These are phyloP conservation scores for Blastomyces percursus DNA, from an alignment of 2,329 filamentous ascomycete genomes.

Conservation along the genomic window DNA sequence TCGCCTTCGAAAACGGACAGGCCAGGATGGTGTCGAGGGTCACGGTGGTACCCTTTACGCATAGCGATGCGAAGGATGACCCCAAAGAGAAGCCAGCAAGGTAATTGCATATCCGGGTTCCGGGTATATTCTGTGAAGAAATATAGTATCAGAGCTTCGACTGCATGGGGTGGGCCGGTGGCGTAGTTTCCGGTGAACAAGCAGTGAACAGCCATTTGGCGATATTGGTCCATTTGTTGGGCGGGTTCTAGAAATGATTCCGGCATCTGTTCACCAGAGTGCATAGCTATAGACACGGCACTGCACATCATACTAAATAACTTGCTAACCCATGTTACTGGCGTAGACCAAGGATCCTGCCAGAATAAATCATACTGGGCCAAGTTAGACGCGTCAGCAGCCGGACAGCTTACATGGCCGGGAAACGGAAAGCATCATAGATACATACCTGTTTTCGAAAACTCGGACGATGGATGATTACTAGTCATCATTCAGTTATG, in stretches of 20 bases:
- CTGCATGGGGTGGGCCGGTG: constrained; percentile 40
- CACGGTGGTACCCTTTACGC: constrained; percentile 52
- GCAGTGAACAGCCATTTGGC: constrained; percentile 39
- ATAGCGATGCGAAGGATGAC: constrained; percentile 50
- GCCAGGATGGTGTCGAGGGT: constrained; percentile 43
- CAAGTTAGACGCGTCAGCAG: neutral
- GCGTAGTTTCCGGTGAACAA: constrained; percentile 45
- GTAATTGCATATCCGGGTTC: constrained; percentile 43
- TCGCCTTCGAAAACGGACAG: constrained; percentile 48
- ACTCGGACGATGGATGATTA: constrained; percentile 18
- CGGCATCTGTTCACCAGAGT: neutral
- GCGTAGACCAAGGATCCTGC: constrained; percentile 26
- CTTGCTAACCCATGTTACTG: constrained; percentile 36
- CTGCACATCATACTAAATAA: constrained; percentile 33
- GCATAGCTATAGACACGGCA: constrained; percentile 3
- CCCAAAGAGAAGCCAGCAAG: constrained; percentile 45
- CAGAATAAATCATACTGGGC: constrained; percentile 36
- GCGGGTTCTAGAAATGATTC: neutral
- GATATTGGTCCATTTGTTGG: constrained; percentile 14
- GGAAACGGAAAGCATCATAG: constrained; percentile 9
- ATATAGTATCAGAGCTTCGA: constrained; percentile 48
- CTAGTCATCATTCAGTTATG: constrained; percentile 16
- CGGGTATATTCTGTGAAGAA: constrained; percentile 44
- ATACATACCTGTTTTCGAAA: constrained; percentile 23
- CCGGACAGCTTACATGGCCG: neutral